Base-by-base conservation (phyloP, 2,329 filamentous ascomycete species). In the Neonectria sp. region DNA sequence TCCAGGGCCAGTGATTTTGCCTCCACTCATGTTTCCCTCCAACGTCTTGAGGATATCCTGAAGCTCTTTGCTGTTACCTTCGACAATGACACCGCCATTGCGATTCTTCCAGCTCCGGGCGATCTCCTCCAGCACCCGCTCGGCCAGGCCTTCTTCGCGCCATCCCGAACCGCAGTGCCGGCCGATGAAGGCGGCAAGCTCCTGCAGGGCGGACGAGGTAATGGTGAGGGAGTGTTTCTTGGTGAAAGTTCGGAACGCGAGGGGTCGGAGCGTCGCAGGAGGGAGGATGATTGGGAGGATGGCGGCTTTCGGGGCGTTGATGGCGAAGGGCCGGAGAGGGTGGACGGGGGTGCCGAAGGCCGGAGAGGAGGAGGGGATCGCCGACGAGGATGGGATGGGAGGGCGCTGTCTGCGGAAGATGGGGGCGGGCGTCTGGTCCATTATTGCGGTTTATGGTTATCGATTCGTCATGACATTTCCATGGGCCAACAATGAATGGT, bases 221-320 rank as follows among this genome's bases (percentile, higher is more conserved):
- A 99, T 89, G 0, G 95, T 98, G 63, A 99, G 86, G 74, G 95
- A 97, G 82, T 99, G 94, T 78, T 98, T 99, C 81, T 98, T 98
- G 2, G 96, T 99, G 73, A 99, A 97, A 0, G 94, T 97, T 53
- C 96, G 91, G 78, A 99, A 98, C 9, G 96, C 97, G 24, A 98
- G 86, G 3, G 96, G 95, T 69, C 97, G 89, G 46, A 99, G 84
- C 0, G 93, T 97, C 11, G 94, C 90, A 0, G 95, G 93, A 4
- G 95, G 95, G 5, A 99, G 90, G 40, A 97, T 86, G 64, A 99
- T 96, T 4, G 96, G 95, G 2, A 99, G 86, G 55, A 98, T 93
- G 7, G 90, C 86, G 13, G 90, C 86, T 72, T 88, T 86, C 48
- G 86, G 82, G 2, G 84, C 82, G 29, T 86, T 83, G 69, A 87